Base-by-base conservation (phyloP, 169 alveolate species). In the Eimeria falciformis region DNA sequence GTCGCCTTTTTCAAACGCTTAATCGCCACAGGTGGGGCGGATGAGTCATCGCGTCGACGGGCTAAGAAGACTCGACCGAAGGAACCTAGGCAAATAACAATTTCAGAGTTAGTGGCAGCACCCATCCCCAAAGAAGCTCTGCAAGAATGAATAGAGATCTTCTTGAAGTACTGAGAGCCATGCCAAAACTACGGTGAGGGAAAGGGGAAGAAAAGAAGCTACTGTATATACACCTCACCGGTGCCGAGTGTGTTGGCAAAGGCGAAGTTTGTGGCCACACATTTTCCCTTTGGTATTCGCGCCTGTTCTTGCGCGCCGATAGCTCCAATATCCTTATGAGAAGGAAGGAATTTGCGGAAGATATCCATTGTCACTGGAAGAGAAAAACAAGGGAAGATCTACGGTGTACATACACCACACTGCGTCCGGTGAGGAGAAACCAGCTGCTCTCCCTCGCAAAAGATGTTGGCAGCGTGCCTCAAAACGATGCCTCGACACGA, bases 31-130 rank as follows among this genome's bases (percentile, higher is more conserved):
- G 94, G 95, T 37, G 94, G 82, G 7, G 93, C 94, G 7, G 93
- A 81, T 23, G 90, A 53, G 91, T 95, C 93, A 40, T 68, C 90
- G 40, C 55, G 86, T 29, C 84, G 18, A 37, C 89, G 96, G 46
- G 98, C 97, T 50, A 97, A 93, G 91, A 95, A 96, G 37, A 97
- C 99, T 71, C 98, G 91, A 4, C 99, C 99, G 73, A 96, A 97
- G 37, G 98, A 95, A 17, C 98, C 98, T 94, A 94, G 78, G n/a
- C 91, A 91, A 3, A 3, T 12, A 25, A 45, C n/a, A 14, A 11
- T n/a, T 18, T 18, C 37, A 92, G 33, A 17, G 95, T 88, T 11
- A 25, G 37, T n/a, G 17, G 18, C 25, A 14, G 40, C 40, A 33
- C 2, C 40, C 40, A 0, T 33, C 40, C 40, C 40, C 40, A 33